Base-by-base conservation (phyloP, 2,329 filamentous ascomycete species). In the Colletotrichum lindemuthianum region DNA sequence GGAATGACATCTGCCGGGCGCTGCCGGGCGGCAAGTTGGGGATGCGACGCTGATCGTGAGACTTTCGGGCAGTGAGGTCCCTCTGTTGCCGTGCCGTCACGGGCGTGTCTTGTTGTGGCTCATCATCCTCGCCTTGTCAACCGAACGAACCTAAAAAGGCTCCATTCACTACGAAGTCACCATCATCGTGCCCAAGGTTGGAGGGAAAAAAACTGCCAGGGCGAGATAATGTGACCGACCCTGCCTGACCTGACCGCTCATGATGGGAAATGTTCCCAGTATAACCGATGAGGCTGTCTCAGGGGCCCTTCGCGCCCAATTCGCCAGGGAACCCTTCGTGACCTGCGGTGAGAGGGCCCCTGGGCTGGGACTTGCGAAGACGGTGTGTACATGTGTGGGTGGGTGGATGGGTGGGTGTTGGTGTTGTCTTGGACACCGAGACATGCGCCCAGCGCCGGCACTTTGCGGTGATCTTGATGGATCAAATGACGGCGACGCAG, bases 401-500 rank as follows among this genome's bases (percentile, higher is more conserved):
- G n/a, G n/a, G n/a, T n/a, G n/a, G n/a, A n/a, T 24, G 24, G 24
- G 24, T 40, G 39, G n/a, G 43, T 40, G 8, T 40, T 47, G 15
- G 41, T 36, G 9, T 3, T 57, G 58, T 63, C 52, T 63, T 56
- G 39, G 52, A 65, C 36, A 63, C 34, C 53, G 51, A 65, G 61
- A 65, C 61, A 65, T 65, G 32, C 58, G 58, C 58, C 51, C 45
- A 47, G 16, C 45, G 45, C 50, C 61, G 43, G 61, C 40, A 33
- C 47, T 51, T 65, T 48, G 58, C 32, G 47, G 58, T 24, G 24
- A 24, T 5, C 24, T 24, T 24, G 45, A 48, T 43, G 58, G 58
- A 57, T 63, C 63, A 65, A 65, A 61, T 61, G 63, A 65, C 63
- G 63, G 59, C 57, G 63, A 63, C 58, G 58, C 33, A 56, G 51